A percentile compares a stretch with the other conserved stretches of the same genome.
Evolutionary conservation across 2,329 filamentous ascomycete species (phyloP).

Genomic region (Mariannaea elegans): DNA sequence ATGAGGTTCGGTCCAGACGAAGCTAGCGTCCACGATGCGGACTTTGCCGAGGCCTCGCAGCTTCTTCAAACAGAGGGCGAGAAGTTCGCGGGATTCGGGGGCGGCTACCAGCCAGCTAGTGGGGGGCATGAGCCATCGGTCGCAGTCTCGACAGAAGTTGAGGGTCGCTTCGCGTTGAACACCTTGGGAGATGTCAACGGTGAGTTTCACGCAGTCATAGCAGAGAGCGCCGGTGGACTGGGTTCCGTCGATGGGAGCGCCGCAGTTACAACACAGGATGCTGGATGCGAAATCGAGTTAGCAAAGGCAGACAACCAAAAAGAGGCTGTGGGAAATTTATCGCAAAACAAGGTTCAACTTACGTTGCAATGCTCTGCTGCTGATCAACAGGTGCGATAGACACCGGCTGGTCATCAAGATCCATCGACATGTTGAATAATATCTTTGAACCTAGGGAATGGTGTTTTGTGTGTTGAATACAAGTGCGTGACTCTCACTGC

Average conservation of each 20-base stretch:
- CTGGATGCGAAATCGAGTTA: constrained; percentile 31
- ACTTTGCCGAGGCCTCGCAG: constrained; percentile 87
- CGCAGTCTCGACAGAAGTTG: constrained; percentile 93
- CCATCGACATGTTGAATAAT: constrained; percentile 51
- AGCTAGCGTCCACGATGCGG: constrained; percentile 92
- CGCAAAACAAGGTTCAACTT: constrained; percentile 37
- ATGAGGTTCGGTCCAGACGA: constrained; percentile 98
- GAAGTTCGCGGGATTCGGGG: constrained; percentile 89
- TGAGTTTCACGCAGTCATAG: constrained; percentile 94
- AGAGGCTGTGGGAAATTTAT: constrained; percentile 27
- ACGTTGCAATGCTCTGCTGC: constrained; percentile 52
- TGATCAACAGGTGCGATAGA: constrained; percentile 45
- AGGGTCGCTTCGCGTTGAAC: constrained; percentile 91
- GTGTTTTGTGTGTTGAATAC: constrained; percentile 26
- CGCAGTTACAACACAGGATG: constrained; percentile 98
- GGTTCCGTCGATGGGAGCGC: constrained; percentile 93
- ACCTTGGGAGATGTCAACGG: constrained; percentile 89
- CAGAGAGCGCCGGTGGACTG: constrained; percentile 86
- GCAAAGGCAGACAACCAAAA: neutral
- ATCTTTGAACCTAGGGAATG: constrained; percentile 24
- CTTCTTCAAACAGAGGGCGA: constrained; percentile 91
- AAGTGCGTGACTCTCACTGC: constrained; percentile 34
- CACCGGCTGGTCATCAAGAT: constrained; percentile 54
- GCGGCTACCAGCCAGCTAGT: constrained; percentile 84
- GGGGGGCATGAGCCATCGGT: constrained; percentile 91